Evolutionary conservation across 352 stramenopile species (phyloP).

Genomic region (Stramenopiles sp.): DNA sequence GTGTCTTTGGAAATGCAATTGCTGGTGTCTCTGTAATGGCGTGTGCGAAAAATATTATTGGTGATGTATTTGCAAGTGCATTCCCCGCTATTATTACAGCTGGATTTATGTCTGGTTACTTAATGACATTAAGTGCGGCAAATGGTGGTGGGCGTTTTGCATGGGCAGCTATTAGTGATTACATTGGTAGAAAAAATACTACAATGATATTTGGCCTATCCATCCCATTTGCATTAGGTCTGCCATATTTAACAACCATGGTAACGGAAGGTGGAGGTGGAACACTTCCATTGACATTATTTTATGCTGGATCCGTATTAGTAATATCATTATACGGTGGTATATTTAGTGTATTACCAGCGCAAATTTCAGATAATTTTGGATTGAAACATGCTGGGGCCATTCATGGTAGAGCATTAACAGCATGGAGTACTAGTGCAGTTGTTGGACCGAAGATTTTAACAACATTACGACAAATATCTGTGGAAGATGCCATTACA

Average conservation of each 20-base stretch:
- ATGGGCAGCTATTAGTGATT: constrained; percentile 28
- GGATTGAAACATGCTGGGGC: constrained; percentile 49
- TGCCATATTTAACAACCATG: constrained; percentile 17
- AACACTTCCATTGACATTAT: constrained; percentile 18
- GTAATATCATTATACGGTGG: constrained; percentile 44
- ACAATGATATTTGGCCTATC: constrained; percentile 22
- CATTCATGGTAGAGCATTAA: constrained; percentile 46
- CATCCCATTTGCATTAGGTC: constrained; percentile 24
- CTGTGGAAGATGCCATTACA: constrained; percentile 22
- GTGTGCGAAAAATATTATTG: constrained; percentile 29
- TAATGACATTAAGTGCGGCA: constrained; percentile 24
- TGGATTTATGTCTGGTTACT: constrained; percentile 23
- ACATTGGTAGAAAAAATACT: constrained; percentile 23
- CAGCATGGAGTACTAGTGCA: constrained; percentile 43
- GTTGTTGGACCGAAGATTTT: constrained; percentile 30
- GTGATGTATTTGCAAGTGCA: constrained; percentile 23
- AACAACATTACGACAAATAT: constrained; percentile 21
- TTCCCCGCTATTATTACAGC: constrained; percentile 23
- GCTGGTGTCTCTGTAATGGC: constrained; percentile 23
- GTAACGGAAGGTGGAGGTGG: constrained; percentile 18
- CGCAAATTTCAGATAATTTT: constrained; percentile 51
- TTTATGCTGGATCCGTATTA: constrained; percentile 28
- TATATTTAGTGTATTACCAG: constrained; percentile 43
- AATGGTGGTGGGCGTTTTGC: constrained; percentile 29
- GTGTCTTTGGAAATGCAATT: constrained; percentile 21